Evolutionary conservation across 2,329 filamentous ascomycete genomes (phyloP).

Genomic region (Aspergillus ochraceus): DNA sequence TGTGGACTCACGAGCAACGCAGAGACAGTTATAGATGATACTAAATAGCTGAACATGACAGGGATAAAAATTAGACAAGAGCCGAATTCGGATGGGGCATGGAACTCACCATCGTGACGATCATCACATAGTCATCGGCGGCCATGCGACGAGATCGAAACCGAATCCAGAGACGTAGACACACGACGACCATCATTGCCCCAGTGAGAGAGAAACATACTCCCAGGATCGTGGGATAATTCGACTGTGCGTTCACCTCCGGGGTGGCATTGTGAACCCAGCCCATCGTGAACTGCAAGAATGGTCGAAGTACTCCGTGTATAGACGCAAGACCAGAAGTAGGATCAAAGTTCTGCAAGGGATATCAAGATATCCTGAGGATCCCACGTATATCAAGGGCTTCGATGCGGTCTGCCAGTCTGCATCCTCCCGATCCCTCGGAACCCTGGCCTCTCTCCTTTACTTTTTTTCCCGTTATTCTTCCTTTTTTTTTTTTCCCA

Average conservation of each 20-base stretch:
- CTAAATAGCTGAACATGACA: constrained; percentile 39
- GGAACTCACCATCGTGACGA: constrained; percentile 33
- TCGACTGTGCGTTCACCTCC: constrained; percentile 49
- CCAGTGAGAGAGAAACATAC: constrained; percentile 49
- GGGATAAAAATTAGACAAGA: background rate
- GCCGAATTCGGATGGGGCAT: no score
- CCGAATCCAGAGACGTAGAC: constrained; percentile 46
- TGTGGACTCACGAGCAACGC: constrained; percentile 49
- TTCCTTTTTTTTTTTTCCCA: background rate
- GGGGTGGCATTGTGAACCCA: constrained; percentile 54
- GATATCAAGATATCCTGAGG: background rate
- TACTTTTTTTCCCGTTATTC: background rate
- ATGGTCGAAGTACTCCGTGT: background rate
- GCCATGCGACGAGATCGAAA: constrained; percentile 46
- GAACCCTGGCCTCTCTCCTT: background rate
- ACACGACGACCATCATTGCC: constrained; percentile 46
- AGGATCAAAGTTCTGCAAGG: background rate
- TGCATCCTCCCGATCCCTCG: background rate
- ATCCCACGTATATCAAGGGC: background rate
- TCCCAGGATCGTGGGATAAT: constrained; percentile 52
- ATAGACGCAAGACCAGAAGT: background rate
- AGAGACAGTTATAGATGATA: constrained; percentile 51
- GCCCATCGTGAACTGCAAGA: constrained; percentile 37
- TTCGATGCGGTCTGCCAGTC: background rate
- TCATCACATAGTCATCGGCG: constrained; percentile 49